phyloP scores from a whole-genome alignment of 306 rosid species.

The Cucumis melo region DNA sequence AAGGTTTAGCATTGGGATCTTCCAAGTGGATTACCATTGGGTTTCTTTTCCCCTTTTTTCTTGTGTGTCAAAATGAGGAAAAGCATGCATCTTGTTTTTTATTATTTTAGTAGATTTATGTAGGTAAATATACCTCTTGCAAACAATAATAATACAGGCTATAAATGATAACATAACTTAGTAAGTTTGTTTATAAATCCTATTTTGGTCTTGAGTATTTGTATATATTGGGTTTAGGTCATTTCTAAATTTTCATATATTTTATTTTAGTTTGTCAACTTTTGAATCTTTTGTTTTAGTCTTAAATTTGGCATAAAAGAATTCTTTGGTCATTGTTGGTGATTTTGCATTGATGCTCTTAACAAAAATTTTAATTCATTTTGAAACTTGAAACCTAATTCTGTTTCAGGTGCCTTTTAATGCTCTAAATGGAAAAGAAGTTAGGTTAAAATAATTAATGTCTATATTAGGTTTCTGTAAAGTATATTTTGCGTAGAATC shows the following conservation, averaged over 20 bases:
- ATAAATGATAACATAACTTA: background rate
- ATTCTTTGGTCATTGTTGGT: background rate
- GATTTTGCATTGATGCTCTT: background rate
- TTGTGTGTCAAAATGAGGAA: background rate
- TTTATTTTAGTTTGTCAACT: background rate
- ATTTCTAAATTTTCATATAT: background rate
- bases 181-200: background rate
- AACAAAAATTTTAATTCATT: background rate
- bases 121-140: background rate
- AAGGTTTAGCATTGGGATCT: background rate
- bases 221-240: background rate
- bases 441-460: background rate
- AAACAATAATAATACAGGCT: background rate
- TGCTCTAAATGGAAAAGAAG: background rate
- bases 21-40: background rate
- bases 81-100: background rate
- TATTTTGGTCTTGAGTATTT: background rate
- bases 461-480: background rate
- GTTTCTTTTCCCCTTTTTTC: no score
- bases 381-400: background rate
- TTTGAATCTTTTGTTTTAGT: background rate
- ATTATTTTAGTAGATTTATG: background rate
- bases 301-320: background rate
- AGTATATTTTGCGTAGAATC: background rate
- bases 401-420: background rate